Conservation (phyloP, 108 stramenopile species). For the Bacterosira constricta region DNA sequence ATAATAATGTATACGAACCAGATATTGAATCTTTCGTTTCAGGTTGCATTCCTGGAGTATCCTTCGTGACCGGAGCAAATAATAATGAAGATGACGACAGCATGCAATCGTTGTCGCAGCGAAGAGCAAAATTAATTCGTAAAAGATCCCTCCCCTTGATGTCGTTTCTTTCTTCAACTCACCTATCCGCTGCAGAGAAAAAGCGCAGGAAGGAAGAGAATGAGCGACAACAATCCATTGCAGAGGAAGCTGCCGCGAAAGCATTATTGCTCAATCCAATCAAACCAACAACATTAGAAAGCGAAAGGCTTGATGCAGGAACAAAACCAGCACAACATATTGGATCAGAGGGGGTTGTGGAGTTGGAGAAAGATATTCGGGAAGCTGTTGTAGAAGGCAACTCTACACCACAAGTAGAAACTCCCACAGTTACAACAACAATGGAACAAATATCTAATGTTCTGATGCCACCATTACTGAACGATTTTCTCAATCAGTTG, state of each 20-base stretch:
- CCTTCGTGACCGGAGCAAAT: not conserved
- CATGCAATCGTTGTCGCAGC: too few relatives aligned
- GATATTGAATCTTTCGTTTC: conserved; percentile 35
- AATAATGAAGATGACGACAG: not conserved
- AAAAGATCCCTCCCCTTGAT: conserved; percentile 28
- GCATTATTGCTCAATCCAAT: conserved; percentile 7
- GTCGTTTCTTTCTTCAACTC: conserved; percentile 25
- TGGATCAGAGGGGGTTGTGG: too few relatives aligned
- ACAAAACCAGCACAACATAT: too few relatives aligned
- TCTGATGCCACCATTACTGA: conserved; percentile 39
- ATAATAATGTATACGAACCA: conserved; percentile 14
- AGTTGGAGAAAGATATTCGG: not conserved
- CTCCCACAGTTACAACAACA: not conserved
- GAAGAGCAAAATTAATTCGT: not conserved
- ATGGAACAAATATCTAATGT: conserved; percentile 26
- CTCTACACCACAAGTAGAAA: too few relatives aligned
- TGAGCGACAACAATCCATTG: conserved; percentile 9
- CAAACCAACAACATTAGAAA: not conserved
- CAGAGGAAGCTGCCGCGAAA: conserved; percentile 33
- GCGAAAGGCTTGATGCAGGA: too few relatives aligned
- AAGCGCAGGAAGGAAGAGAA: conserved; percentile 27
- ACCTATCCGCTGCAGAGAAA: conserved; percentile 33
- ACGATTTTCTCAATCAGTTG: conserved; percentile 11
- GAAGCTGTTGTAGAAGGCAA: not conserved
- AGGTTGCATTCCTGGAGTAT: conserved; percentile 35